Conservation (phyloP, 2,329 filamentous ascomycete species). For the Fusarium fracticaudum region DNA sequence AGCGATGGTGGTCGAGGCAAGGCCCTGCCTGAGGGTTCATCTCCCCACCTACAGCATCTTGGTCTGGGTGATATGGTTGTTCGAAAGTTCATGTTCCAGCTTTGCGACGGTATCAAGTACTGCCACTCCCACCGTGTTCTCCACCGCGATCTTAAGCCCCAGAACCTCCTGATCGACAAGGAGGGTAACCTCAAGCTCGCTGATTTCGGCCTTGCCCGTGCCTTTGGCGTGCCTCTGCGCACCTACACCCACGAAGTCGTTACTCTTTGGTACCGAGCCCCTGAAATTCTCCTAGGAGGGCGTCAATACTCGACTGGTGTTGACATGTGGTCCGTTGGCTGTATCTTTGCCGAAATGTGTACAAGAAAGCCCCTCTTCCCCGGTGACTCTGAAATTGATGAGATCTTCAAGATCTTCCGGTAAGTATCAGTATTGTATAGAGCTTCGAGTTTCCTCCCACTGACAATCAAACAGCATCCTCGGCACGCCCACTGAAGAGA, state of each 20-base stretch:
- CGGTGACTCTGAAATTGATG: conserved; percentile 76
- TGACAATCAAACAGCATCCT: conserved; percentile 64
- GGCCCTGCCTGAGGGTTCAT: conserved; percentile 81
- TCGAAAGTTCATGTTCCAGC: conserved; percentile 92
- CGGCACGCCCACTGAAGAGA: conserved; percentile 82
- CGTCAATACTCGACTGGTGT: conserved; percentile 94
- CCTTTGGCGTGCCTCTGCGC: conserved; percentile 88
- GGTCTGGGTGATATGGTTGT: conserved; percentile 83
- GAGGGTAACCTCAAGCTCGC: conserved; percentile 91
- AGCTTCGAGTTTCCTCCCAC: background rate
- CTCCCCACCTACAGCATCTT: conserved; percentile 69
- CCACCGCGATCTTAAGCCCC: conserved; percentile 89
- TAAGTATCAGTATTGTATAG: conserved; percentile 50
- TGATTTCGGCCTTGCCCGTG: conserved; percentile 88
- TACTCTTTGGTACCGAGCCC: conserved; percentile 91
- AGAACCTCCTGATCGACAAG: conserved; percentile 87
- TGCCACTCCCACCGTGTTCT: conserved; percentile 90
- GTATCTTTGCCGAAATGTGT: conserved; percentile 97
- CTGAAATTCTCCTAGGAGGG: conserved; percentile 89
- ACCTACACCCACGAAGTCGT: conserved; percentile 97
- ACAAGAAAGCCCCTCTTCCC: conserved; percentile 93
- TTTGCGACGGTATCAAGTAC: conserved; percentile 85
- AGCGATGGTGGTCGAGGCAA: conserved; percentile 87
- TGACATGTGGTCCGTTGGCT: conserved; percentile 95
- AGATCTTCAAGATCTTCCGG: conserved; percentile 73